phyloP scores from a whole-genome alignment of 345 rosid genomes.

The Gossypium anomalum region DNA sequence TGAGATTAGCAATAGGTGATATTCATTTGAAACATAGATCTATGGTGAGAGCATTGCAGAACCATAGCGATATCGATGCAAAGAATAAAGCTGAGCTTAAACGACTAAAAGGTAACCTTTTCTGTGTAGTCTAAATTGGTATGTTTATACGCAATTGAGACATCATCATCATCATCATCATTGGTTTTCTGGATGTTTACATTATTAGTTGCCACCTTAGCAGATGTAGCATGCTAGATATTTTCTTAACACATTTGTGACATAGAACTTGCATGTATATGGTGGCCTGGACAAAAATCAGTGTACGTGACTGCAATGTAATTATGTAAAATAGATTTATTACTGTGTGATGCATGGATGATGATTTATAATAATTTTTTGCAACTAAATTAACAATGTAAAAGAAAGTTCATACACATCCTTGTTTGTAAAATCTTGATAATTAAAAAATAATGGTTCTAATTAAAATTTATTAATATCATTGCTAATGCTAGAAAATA shows the following conservation, averaged over 20 bases:
- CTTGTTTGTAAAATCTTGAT: no score
- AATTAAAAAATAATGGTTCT: no score
- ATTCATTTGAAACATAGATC: conserved; percentile 66
- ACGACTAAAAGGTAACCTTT: conserved; percentile 55
- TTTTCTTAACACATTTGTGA: not conserved
- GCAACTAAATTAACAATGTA: no score
- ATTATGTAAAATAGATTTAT: not conserved
- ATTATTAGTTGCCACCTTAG: not conserved
- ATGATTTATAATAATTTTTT: no score
- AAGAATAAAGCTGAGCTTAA: conserved; percentile 63
- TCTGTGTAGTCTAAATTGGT: not conserved
- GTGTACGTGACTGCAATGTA: not conserved
- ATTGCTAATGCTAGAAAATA: no score
- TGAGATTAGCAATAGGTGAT: conserved; percentile 58
- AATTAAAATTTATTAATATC: no score
- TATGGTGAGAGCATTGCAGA: conserved; percentile 57
- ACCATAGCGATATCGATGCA: conserved; percentile 50
- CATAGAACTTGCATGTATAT: not conserved
- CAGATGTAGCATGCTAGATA: not conserved
- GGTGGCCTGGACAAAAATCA: not conserved
- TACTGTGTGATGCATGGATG: no score
- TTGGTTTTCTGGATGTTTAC: not conserved
- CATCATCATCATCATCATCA: not conserved
- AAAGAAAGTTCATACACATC: no score
- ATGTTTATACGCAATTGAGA: not conserved